A percentile compares a stretch with the other conserved stretches of the same genome.
Conservation (phyloP, 371 early-diverging fungal species). For the Rhizopus stolonifer region DNA sequence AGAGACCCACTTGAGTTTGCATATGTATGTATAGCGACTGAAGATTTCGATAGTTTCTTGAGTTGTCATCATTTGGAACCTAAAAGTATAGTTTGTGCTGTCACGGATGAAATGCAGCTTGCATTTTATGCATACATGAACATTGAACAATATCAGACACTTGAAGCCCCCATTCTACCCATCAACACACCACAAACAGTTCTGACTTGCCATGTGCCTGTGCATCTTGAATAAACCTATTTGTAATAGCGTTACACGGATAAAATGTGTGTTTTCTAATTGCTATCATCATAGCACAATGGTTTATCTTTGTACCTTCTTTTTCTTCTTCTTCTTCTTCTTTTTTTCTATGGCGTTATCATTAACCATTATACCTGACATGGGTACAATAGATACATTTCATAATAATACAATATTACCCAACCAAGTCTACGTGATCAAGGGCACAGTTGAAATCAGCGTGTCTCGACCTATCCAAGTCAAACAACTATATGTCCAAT, state of each 20-base stretch:
- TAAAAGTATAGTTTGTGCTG: slow-evolving; percentile 52
- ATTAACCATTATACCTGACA: slow-evolving; percentile 26
- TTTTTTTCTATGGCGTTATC: slow-evolving; percentile 3
- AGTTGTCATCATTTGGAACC: slow-evolving; percentile 57
- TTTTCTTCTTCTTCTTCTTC: background rate
- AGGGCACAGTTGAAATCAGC: slow-evolving; percentile 29
- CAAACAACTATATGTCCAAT: slow-evolving; percentile 25
- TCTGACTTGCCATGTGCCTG: too few relatives aligned
- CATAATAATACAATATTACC: slow-evolving; percentile 18
- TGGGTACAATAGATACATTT: slow-evolving; percentile 26
- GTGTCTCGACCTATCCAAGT: slow-evolving; percentile 23
- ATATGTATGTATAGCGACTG: slow-evolving; percentile 45
- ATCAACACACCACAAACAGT: too few relatives aligned
- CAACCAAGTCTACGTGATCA: slow-evolving; percentile 19
- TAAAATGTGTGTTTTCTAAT: too few relatives aligned
- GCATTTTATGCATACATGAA: slow-evolving; percentile 36
- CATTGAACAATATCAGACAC: too few relatives aligned
- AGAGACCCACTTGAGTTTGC: slow-evolving; percentile 31
- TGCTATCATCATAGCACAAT: too few relatives aligned
- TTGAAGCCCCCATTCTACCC: too few relatives aligned
- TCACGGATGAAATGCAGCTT: slow-evolving; percentile 27
- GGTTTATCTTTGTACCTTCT: too few relatives aligned
- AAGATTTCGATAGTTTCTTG: slow-evolving; percentile 60
- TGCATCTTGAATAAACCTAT: too few relatives aligned
- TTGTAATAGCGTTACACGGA: too few relatives aligned